Evolutionary conservation across 75 land plant genomes (phyloP), one percentile per base, ranked within the genome.

Genomic region (Sequoia sempervirens): DNA sequence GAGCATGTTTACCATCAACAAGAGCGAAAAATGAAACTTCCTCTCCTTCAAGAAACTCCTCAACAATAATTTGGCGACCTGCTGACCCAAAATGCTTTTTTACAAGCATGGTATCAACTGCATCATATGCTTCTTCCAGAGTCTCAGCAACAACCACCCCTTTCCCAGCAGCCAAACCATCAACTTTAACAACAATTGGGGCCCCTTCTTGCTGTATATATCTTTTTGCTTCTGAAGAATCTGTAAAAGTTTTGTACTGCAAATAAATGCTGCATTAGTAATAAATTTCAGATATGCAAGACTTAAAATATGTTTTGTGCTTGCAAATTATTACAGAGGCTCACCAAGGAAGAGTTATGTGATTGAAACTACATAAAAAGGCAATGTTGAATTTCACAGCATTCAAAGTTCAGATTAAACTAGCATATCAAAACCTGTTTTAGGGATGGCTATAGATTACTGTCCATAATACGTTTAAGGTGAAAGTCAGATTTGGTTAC

Each of bases 131-230:
- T 54, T 97, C 98, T 47, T 97, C 92, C 84, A 93, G 11, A 17
- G 90, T 91, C 90, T 87, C 84, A 15, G 99, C 98, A 83, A 97
- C 94, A 85, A 96, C 84, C n/a, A 97, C 99, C 56, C 99, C 99
- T 86, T 97, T 97, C 82, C 99, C 99, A 56, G 99, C 96, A 75
- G 98, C 99, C 82, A 97, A 86, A 38, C 99, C 99, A 91, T 97
- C 99, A 64, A 95, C 99, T 81, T 97, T 97, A 40, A 97, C 87
- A 64, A 97, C 99, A 73, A 97, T 96, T 23, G 99, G 99, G 36
- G 89, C 95, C 56, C 98, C 96, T 94, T 96, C 91, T 82, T 94
- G 91, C 85, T 85, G 50, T 58, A 97, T 93, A 81, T 97, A 96
- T 26, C 83, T 74, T 83, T 96, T 97, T 43, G 99, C 99, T n/a